Evolutionary conservation across 1,284 basidiomycete genomes (phyloP), one percentile per base, ranked within the genome.

Genomic region (Peniophora sp.): DNA sequence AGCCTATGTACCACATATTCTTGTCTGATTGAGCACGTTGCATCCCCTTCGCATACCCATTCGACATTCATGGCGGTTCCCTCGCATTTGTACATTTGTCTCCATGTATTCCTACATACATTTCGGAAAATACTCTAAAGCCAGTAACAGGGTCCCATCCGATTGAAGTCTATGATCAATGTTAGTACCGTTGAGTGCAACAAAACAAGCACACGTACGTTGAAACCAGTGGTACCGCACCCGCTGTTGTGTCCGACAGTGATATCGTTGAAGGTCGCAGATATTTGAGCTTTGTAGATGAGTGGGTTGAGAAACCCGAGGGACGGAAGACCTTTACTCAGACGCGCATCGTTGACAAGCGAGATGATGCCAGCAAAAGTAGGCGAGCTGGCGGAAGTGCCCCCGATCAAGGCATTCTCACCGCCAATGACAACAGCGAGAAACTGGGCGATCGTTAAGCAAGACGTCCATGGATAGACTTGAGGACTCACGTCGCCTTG

Each of bases 141-240:
- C 81, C 81, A 49, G 79, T 83, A 47, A 81, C 79, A 46, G 81
- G 79, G 63, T 83, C 81, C 81, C 80, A 83, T 20, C 80, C 80
- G n/a, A 55, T 56, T 1, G 62, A 65, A 46, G 81, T 20, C 37
- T 41, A 41, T n/a, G 8, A 14, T 75, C 76, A 68, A 49, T 3
- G 27, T 24, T 27, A 8, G n/a, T 41, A 10, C 39, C n/a, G n/a
- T n/a, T 41, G 8, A n/a, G 5, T n/a, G 6, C 15, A 20, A 5
- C 6, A 20, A 41, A n/a, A 41, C 37, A n/a, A n/a, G n/a, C n/a
- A n/a, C 5, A 41, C 37, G 37, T 41, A 41, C 52, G n/a, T 50
- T 39, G 45, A 53, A 57, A n/a, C 58, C 64, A 24, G 56, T 55
- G 9, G 64, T 65, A 1, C 58, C 56, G 46, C 66, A 68, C 20